Conservation (phyloP, 305 asterid species). For the Rubia occidens region DNA sequence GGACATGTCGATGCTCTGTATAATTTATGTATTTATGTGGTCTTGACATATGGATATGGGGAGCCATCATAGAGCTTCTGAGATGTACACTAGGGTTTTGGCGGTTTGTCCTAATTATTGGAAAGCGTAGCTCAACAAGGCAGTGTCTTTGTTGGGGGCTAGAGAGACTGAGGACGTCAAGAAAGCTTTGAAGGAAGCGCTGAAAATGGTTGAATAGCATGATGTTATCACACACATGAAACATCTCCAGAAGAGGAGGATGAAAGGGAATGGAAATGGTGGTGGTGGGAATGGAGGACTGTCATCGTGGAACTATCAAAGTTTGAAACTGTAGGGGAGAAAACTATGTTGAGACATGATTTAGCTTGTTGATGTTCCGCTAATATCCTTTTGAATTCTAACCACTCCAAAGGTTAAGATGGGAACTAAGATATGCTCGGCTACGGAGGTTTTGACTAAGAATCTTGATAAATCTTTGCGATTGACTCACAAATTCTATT, state of each 20-base stretch:
- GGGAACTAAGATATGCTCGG: too few relatives aligned
- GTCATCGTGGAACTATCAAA: slow-evolving; percentile 59
- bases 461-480: too few relatives aligned
- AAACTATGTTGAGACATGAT: slow-evolving; percentile 56
- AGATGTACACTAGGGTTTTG: slow-evolving; percentile 31
- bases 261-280: slow-evolving; percentile 17
- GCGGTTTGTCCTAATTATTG: slow-evolving; percentile 92
- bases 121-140: slow-evolving; percentile 91
- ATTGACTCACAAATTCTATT: too few relatives aligned
- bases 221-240: slow-evolving; percentile 83
- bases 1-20: slow-evolving; percentile 68
- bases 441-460: too few relatives aligned
- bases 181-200: slow-evolving; percentile 89
- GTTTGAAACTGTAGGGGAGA: slow-evolving; percentile 67
- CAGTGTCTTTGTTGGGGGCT: slow-evolving; percentile 87
- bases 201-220: slow-evolving; percentile 81
- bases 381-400: too few relatives aligned
- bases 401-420: too few relatives aligned
- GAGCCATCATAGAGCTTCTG: slow-evolving; percentile 78
- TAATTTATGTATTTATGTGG: slow-evolving; percentile 59
- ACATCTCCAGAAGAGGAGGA: slow-evolving; percentile 77
- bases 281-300: slow-evolving; percentile 45
- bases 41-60: slow-evolving; percentile 92
- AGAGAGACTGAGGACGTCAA: slow-evolving; percentile 90
- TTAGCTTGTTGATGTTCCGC: slow-evolving; percentile 18